Evolutionary conservation across 2,329 filamentous ascomycete species (phyloP).

Genomic region (Diaporthe vaccinii): DNA sequence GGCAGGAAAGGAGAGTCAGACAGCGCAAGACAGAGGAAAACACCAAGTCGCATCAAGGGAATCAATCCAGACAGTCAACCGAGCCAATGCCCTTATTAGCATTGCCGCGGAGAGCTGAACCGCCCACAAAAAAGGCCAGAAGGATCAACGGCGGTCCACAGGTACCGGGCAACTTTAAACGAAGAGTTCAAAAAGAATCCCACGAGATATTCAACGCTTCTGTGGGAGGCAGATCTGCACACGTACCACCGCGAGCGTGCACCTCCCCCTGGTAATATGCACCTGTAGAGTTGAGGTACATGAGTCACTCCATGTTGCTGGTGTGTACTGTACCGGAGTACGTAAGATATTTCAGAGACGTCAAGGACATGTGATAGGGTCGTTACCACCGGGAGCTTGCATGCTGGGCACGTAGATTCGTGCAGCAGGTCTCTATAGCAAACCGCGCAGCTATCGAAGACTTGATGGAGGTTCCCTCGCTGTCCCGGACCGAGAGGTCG

Average conservation of each 20-base stretch:
- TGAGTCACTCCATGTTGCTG: neutral
- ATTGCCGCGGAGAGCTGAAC: conserved; percentile 15
- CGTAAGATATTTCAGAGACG: neutral
- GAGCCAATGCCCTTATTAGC: conserved; percentile 11
- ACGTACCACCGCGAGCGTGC: neutral
- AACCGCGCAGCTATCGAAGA: neutral
- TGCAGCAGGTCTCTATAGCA: neutral
- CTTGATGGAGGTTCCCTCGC: neutral
- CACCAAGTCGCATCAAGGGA: neutral
- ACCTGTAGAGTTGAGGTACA: neutral
- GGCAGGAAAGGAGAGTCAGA: neutral
- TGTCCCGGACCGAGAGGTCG: neutral
- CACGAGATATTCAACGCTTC: conserved; percentile 27
- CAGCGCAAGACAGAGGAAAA: neutral
- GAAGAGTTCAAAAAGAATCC: conserved; percentile 5
- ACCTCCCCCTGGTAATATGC: neutral
- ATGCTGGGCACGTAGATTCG: neutral
- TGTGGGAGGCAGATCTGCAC: conserved; percentile 14
- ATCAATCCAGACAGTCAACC: neutral
- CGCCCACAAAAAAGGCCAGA: conserved; percentile 19
- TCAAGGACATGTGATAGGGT: neutral
- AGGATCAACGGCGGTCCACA: conserved; percentile 22
- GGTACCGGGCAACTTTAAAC: conserved; percentile 15
- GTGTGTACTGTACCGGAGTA: neutral
- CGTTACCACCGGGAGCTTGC: neutral